Conservation (phyloP, 192 early-diverging fungal genomes). For the Coemansia sp. region DNA sequence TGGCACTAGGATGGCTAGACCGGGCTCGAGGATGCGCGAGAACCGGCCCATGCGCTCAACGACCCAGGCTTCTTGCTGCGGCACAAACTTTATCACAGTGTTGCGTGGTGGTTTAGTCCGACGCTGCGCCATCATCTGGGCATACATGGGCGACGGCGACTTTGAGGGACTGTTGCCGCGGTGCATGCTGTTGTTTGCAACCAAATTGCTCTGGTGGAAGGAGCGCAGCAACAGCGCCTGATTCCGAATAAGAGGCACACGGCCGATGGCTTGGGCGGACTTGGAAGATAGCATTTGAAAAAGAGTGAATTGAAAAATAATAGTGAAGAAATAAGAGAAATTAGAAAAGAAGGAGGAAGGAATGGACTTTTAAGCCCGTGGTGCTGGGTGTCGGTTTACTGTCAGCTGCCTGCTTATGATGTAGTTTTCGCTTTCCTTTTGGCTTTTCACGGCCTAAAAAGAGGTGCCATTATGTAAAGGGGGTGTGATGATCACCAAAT, state of each 20-base stretch:
- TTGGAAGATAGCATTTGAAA: slow-evolving; percentile 1
- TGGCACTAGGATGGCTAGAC: slow-evolving; percentile 88
- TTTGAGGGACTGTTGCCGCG: background rate
- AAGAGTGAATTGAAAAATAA: background rate
- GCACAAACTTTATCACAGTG: slow-evolving; percentile 91
- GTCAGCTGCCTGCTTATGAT: background rate
- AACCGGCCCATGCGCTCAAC: slow-evolving; percentile 95
- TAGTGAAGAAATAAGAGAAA: background rate
- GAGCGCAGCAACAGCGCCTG: background rate
- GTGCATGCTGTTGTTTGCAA: background rate
- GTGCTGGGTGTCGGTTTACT: background rate
- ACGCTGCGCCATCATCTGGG: slow-evolving; percentile 13
- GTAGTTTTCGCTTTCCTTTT: no score
- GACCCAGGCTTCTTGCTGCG: slow-evolving; percentile 97
- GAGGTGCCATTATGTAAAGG: background rate
- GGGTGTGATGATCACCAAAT: background rate
- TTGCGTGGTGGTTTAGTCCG: slow-evolving; percentile 20
- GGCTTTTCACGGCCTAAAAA: background rate
- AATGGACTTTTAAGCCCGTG: no score
- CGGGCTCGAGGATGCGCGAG: slow-evolving; percentile 83
- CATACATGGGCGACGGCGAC: slow-evolving; percentile 7
- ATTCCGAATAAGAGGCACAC: background rate
- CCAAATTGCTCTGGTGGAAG: background rate
- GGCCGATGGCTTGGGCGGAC: background rate
- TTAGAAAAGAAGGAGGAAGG: background rate